Evolutionary conservation across 305 asterid species (phyloP), one percentile per base, ranked within the genome.

Genomic region (Andrographis paniculata): DNA sequence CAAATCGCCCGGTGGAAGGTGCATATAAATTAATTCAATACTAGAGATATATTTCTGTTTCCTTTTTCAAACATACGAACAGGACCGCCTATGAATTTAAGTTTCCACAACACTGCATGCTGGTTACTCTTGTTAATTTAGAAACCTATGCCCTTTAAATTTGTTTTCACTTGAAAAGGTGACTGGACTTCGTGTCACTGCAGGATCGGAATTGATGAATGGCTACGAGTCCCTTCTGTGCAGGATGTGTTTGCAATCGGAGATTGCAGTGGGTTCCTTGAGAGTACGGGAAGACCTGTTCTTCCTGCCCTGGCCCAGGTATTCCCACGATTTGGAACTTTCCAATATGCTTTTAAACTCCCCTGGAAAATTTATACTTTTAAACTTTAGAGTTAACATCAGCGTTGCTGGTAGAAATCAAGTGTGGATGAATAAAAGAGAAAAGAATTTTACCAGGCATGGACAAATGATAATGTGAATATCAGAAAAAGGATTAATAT

Each of bases 301-400:
- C 98, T 89, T 69, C 98, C 95, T 37, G 98, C 95, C 48, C 58
- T 89, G 48, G 98, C 98, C 42, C 95, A 89, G 84, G 97, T 76
- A 58, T 58, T 9, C 13, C 8, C 12, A n/a, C 38, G 8, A 33
- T 33, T 5, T 9, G 13, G 3, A 33, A 4, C 12, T 33, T 33
- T n/a, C n/a, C n/a, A n/a, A n/a, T n/a, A n/a, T n/a, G n/a, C n/a
- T n/a, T n/a, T n/a, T n/a, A n/a, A n/a, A n/a, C n/a, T n/a, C n/a
- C n/a, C n/a, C n/a, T n/a, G n/a, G n/a, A n/a, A n/a, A n/a, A n/a
- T n/a, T n/a, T n/a, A n/a, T n/a, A n/a, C n/a, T n/a, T n/a, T n/a
- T n/a, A n/a, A n/a, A n/a, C n/a, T n/a, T n/a, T n/a, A n/a, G n/a
- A n/a, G n/a, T n/a, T n/a, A n/a, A n/a, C n/a, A n/a, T n/a, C n/a